A percentile compares a stretch with the other conserved stretches of the same genome.
phyloP scores from a whole-genome alignment of 2,329 filamentous ascomycete species.

The Dactylonectria estremocensis region DNA sequence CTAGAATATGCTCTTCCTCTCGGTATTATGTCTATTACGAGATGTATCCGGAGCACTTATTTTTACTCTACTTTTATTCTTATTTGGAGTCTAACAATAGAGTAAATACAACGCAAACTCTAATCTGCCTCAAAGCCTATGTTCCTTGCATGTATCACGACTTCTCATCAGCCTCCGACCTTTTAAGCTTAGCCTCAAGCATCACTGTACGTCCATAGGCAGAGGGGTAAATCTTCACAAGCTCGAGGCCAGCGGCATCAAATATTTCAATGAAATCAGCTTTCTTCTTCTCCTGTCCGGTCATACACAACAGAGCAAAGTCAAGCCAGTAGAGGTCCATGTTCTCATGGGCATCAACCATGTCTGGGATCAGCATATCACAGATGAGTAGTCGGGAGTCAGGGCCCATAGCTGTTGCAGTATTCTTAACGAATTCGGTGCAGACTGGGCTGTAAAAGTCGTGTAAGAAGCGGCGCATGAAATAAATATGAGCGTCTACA shows the following conservation, averaged over 20 bases:
- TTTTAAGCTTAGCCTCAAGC: constrained; percentile 50
- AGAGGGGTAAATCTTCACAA: constrained; percentile 53
- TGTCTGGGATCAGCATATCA: constrained; percentile 54
- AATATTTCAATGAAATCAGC: constrained; percentile 51
- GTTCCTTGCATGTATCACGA: too few relatives aligned
- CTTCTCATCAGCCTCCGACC: neutral
- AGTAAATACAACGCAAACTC: too few relatives aligned
- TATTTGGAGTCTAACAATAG: too few relatives aligned
- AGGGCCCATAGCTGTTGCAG: constrained; percentile 50
- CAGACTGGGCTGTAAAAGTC: constrained; percentile 52
- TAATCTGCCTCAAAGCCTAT: too few relatives aligned
- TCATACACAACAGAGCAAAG: constrained; percentile 49
- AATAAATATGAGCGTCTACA: constrained; percentile 52
- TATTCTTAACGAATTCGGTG: constrained; percentile 51
- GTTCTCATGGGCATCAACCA: constrained; percentile 45
- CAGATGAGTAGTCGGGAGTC: constrained; percentile 54
- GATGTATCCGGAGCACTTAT: too few relatives aligned
- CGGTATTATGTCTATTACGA: too few relatives aligned
- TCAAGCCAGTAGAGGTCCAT: constrained; percentile 53
- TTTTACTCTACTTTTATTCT: too few relatives aligned
- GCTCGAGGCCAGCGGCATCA: constrained; percentile 50
- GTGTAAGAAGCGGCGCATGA: constrained; percentile 53
- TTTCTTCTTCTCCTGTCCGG: constrained; percentile 52
- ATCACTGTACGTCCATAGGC: constrained; percentile 51
- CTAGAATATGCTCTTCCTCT: too few relatives aligned